Conservation (phyloP, 2,329 filamentous ascomycete genomes). For the Trichoderma atrobrunneum region DNA sequence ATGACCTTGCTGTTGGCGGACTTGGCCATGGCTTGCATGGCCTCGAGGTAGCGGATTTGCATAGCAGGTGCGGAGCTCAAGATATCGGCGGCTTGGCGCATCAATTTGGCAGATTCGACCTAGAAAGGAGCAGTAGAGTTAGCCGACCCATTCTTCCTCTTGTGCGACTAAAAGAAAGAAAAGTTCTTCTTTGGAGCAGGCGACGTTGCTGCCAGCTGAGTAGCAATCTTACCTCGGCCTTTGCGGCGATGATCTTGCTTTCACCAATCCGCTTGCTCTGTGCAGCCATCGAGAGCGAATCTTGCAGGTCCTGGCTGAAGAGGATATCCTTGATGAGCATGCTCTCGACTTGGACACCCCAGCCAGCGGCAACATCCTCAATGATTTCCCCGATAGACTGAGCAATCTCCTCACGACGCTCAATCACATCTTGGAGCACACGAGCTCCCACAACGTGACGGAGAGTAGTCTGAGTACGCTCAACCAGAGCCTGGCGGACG, state of each 20-base stretch:
- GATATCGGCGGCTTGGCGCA: constrained; percentile 91
- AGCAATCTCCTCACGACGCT: constrained; percentile 95
- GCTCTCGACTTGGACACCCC: constrained; percentile 94
- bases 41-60: constrained; percentile 97
- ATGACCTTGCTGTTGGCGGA: constrained; percentile 85
- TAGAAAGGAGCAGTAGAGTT: constrained; percentile 22
- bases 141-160: background rate
- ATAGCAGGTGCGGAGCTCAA: constrained; percentile 88
- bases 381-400: constrained; percentile 96
- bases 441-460: constrained; percentile 95
- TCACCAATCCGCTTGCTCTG: constrained; percentile 98
- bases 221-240: constrained; percentile 63
- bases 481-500: constrained; percentile 90
- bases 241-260: constrained; percentile 95
- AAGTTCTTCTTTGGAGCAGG: background rate
- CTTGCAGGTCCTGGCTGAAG: constrained; percentile 92
- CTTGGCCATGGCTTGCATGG: constrained; percentile 99
- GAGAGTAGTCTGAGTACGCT: constrained; percentile 96
- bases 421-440: constrained; percentile 95
- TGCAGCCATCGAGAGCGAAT: constrained; percentile 95
- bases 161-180: background rate
- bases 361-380: constrained; percentile 87
- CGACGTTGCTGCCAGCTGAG: background rate
- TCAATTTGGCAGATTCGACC: constrained; percentile 92
- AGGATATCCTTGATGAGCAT: constrained; percentile 99